Conservation (phyloP, 306 rosid genomes). For the Vigna radiata region DNA sequence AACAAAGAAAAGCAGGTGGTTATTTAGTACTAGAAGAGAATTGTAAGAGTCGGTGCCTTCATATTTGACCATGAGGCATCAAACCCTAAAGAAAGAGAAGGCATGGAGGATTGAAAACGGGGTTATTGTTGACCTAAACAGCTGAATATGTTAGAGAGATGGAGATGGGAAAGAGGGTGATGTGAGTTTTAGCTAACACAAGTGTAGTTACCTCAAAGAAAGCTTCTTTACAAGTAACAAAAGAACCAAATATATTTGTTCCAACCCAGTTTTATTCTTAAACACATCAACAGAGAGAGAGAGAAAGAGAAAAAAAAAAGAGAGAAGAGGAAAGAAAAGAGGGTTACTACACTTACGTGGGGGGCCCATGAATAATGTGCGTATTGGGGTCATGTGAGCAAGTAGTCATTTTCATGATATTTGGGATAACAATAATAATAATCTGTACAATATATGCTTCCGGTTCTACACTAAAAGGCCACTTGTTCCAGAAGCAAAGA, state of each 20-base stretch:
- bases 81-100: constrained; percentile 63
- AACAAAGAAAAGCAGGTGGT: constrained; percentile 35
- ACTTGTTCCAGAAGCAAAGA: constrained; percentile 39
- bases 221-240: constrained; percentile 50
- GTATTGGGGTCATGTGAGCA: constrained; percentile 71
- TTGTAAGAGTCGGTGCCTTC: constrained; percentile 66
- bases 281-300: constrained; percentile 34
- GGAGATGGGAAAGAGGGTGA: constrained; percentile 27
- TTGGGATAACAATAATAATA: constrained; percentile 26
- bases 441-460: constrained; percentile 35
- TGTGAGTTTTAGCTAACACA: constrained; percentile 49
- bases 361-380: constrained; percentile 75
- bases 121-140: constrained; percentile 59
- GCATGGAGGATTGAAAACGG: constrained; percentile 39
- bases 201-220: constrained; percentile 49
- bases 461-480: constrained; percentile 38
- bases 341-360: constrained; percentile 57
- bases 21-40: constrained; percentile 32
- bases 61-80: constrained; percentile 60
- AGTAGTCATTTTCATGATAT: constrained; percentile 62
- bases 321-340: constrained; percentile 15
- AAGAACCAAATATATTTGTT: constrained; percentile 40
- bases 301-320: not conserved
- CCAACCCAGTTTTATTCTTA: constrained; percentile 53
- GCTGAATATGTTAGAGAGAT: constrained; percentile 15